These are phyloP conservation scores for Ilex paraguariensis DNA, from an alignment of 305 asterid genomes.

Conservation along the genomic window DNA sequence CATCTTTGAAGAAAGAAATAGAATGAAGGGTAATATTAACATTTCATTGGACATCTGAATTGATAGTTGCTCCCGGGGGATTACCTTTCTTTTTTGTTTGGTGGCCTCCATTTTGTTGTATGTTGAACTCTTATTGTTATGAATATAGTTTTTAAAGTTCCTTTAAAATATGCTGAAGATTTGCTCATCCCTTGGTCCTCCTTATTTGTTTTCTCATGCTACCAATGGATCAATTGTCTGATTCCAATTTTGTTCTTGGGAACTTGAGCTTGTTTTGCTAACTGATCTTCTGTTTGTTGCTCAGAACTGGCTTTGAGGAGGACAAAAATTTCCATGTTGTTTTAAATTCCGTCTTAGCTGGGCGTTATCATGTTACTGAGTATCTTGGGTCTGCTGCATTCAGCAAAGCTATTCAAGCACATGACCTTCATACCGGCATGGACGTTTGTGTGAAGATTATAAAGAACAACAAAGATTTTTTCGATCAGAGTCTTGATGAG, in stretches of 20 bases:
- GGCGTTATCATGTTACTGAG: slow-evolving; percentile 98
- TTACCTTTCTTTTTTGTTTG: no score
- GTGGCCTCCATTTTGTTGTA: no score
- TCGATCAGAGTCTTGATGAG: slow-evolving; percentile 98
- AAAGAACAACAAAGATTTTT: slow-evolving; percentile 94
- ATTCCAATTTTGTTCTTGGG: not conserved
- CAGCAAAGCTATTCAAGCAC: slow-evolving; percentile 99
- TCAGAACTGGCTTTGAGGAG: slow-evolving; percentile 98
- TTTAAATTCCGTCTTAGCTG: slow-evolving; percentile 91
- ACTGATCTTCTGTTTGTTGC: slow-evolving; percentile 26
- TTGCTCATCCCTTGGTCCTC: no score
- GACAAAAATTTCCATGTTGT: slow-evolving; percentile 93
- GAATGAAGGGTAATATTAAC: no score
- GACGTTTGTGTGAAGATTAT: slow-evolving; percentile 94
- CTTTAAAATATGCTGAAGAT: no score
- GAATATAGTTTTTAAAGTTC: no score
- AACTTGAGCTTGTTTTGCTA: slow-evolving; percentile 4
- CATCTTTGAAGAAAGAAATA: no score
- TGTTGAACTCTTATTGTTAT: no score
- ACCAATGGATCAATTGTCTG: no score
- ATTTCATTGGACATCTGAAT: no score
- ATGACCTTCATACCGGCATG: slow-evolving; percentile 97
- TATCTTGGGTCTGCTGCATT: slow-evolving; percentile 99
- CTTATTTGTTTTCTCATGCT: no score
- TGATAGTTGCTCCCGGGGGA: no score